phyloP scores from a whole-genome alignment of 345 rosid genomes.

The Punica granatum region DNA sequence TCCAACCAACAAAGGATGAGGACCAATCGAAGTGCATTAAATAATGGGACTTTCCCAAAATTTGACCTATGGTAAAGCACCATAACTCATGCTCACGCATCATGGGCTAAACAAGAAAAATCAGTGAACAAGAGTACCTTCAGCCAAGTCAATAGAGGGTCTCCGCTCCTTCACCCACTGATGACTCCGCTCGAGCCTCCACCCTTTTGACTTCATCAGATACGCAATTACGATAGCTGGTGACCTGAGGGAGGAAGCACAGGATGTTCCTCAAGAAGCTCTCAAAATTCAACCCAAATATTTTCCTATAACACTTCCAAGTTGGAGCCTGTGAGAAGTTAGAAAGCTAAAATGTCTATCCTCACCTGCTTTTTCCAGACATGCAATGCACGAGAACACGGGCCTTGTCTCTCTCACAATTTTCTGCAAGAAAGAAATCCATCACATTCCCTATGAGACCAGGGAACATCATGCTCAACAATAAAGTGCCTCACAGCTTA shows the following conservation, averaged over 20 bases:
- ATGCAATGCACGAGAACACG: slow-evolving; percentile 99
- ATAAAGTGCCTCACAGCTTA: background rate
- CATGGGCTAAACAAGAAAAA: background rate
- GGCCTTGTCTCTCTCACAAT: slow-evolving; percentile 88
- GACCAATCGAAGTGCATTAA: background rate
- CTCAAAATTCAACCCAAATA: background rate
- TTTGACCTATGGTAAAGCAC: background rate
- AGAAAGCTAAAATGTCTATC: background rate
- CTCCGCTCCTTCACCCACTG: slow-evolving; percentile 94
- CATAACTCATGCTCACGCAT: background rate
- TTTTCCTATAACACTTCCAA: background rate
- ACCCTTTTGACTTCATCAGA: slow-evolving; percentile 86
- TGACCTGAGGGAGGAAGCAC: slow-evolving; percentile 45
- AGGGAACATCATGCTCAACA: background rate
- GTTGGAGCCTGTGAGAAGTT: background rate
- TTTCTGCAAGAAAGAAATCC: slow-evolving; percentile 45
- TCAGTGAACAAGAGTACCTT: slow-evolving; percentile 30
- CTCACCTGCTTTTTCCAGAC: slow-evolving; percentile 90
- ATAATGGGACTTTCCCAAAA: background rate
- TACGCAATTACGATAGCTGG: slow-evolving; percentile 86
- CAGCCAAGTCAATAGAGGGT: slow-evolving; percentile 49
- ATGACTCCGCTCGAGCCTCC: slow-evolving; percentile 77
- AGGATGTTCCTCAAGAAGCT: background rate
- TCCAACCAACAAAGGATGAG: background rate
- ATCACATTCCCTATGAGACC: slow-evolving; percentile 2